Evolutionary conservation across 208 protist genomes (phyloP).

Genomic region (Lotmaria passim): DNA sequence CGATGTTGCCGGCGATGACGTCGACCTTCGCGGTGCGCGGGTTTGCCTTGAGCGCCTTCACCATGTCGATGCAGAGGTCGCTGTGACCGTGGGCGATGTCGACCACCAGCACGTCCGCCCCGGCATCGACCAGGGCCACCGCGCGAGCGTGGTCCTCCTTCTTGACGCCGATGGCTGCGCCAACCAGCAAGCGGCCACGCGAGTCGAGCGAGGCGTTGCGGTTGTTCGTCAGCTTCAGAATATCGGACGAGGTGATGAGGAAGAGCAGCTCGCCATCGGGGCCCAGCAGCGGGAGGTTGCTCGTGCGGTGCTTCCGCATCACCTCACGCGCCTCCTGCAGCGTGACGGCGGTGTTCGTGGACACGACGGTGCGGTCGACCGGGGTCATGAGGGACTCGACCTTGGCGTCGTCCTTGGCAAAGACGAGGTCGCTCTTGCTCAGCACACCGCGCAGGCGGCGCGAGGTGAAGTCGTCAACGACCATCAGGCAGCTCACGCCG

Average conservation of each 20-base stretch:
- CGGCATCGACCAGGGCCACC: slow-evolving; percentile 65
- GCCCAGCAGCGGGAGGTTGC: slow-evolving; percentile 76
- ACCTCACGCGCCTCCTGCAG: slow-evolving; percentile 67
- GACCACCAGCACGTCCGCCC: slow-evolving; percentile 87
- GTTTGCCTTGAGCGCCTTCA: slow-evolving; percentile 75
- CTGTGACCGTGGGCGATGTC: slow-evolving; percentile 94
- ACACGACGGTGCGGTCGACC: slow-evolving; percentile 49
- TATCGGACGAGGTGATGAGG: slow-evolving; percentile 84
- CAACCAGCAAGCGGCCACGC: slow-evolving; percentile 79
- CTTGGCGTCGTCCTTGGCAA: slow-evolving; percentile 46
- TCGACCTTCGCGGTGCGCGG: slow-evolving; percentile 67
- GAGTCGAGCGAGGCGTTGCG: slow-evolving; percentile 70
- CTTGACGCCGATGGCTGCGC: slow-evolving; percentile 89
- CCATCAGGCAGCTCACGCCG: slow-evolving; percentile 81
- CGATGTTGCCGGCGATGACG: slow-evolving; percentile 92
- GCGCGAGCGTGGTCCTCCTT: slow-evolving; percentile 71
- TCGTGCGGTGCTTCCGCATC: slow-evolving; percentile 64
- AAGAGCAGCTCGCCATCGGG: slow-evolving; percentile 62
- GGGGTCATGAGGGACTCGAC: slow-evolving; percentile 80
- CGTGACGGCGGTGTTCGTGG: slow-evolving; percentile 61
- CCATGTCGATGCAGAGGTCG: slow-evolving; percentile 85
- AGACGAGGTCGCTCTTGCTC: slow-evolving; percentile 67
- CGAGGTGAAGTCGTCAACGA: slow-evolving; percentile 53
- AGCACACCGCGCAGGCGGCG: slow-evolving; percentile 74
- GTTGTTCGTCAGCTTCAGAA: slow-evolving; percentile 84